These are phyloP conservation scores for Kwoniella dejecticola DNA, from an alignment of 768 basidiomycete genomes.

Conservation along the genomic window DNA sequence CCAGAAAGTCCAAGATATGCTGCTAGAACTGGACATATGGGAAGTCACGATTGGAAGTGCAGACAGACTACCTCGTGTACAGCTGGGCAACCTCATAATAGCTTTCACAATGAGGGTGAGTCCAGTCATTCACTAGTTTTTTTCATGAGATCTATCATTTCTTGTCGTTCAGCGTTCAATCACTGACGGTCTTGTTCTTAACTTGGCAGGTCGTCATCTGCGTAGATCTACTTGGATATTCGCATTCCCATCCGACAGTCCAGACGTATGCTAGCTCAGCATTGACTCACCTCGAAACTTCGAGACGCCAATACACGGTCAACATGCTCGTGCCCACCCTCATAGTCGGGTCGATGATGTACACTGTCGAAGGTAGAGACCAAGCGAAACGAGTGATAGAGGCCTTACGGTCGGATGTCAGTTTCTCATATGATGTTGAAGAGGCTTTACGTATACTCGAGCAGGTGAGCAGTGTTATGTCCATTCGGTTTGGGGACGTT, in stretches of 20 bases:
- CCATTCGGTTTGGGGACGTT: no score
- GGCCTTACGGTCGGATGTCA: slow-evolving; percentile 4
- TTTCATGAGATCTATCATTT: neutral
- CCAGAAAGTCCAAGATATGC: slow-evolving; percentile 24
- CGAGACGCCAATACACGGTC: neutral
- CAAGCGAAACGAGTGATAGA: slow-evolving; percentile 1
- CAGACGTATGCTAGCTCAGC: slow-evolving; percentile 11
- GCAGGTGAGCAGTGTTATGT: neutral
- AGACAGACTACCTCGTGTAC: slow-evolving; percentile 8
- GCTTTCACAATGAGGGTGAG: slow-evolving; percentile 18
- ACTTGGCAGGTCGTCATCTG: slow-evolving; percentile 13
- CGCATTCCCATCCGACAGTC: slow-evolving; percentile 16
- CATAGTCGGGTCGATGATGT: slow-evolving; percentile 17
- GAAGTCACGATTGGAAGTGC: slow-evolving; percentile 4
- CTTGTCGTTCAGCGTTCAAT: no score
- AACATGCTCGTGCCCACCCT: slow-evolving; percentile 20
- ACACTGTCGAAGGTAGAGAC: neutral
- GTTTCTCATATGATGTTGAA: slow-evolving; percentile 11
- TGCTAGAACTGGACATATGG: slow-evolving; percentile 27
- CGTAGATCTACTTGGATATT: slow-evolving; percentile 15
- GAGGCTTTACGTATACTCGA: slow-evolving; percentile 9
- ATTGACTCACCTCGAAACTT: slow-evolving; percentile 5
- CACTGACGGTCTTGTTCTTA: no score
- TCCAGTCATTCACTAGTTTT: neutral
- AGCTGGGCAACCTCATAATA: slow-evolving; percentile 22